Percentiles rank a stretch among this genome's conserved stretches.
Evolutionary conservation across 306 rosid genomes (phyloP).

Genomic region (Castanea crenata): DNA sequence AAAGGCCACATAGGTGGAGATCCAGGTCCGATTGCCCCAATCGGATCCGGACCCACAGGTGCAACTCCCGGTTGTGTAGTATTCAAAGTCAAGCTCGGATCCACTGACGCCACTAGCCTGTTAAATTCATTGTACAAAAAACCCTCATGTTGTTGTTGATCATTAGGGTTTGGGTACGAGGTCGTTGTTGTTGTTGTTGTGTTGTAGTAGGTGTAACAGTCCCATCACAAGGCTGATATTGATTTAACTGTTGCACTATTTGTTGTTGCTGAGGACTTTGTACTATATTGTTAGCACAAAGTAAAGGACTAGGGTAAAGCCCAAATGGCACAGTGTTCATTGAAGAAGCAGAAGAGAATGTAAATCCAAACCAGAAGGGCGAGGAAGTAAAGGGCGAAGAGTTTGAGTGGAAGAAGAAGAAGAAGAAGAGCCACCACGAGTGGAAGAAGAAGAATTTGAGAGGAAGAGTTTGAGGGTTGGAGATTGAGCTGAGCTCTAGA

Average conservation of each 20-base stretch:
- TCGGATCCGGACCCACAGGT: slow-evolving; percentile 42
- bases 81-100: slow-evolving; percentile 24
- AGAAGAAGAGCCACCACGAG: slow-evolving; percentile 24
- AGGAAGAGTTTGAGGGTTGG: slow-evolving; percentile 48
- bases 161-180: slow-evolving; percentile 29
- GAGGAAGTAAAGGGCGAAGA: slow-evolving; percentile 76
- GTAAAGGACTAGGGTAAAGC: slow-evolving; percentile 17
- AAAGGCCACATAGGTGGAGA: slow-evolving; percentile 67
- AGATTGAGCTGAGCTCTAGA: slow-evolving; percentile 86
- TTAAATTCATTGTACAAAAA: slow-evolving; percentile 22
- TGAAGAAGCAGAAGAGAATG: slow-evolving; percentile 29
- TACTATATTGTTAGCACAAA: slow-evolving; percentile 15
- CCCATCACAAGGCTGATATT: slow-evolving; percentile 10
- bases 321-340: slow-evolving; percentile 36
- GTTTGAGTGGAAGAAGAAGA: slow-evolving; percentile 55
- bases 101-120: slow-evolving; percentile 31
- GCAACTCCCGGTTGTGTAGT: slow-evolving; percentile 30
- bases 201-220: background rate
- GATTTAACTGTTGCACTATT: slow-evolving; percentile 11
- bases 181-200: slow-evolving; percentile 1
- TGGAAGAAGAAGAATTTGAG: slow-evolving; percentile 34
- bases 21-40: slow-evolving; percentile 35
- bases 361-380: slow-evolving; percentile 44
- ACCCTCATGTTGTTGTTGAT: slow-evolving; percentile 9
- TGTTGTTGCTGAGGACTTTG: background rate